A percentile compares a stretch with the other conserved stretches of the same genome.
Conservation (phyloP, 2,329 filamentous ascomycete genomes). For the Penicillium sp. region DNA sequence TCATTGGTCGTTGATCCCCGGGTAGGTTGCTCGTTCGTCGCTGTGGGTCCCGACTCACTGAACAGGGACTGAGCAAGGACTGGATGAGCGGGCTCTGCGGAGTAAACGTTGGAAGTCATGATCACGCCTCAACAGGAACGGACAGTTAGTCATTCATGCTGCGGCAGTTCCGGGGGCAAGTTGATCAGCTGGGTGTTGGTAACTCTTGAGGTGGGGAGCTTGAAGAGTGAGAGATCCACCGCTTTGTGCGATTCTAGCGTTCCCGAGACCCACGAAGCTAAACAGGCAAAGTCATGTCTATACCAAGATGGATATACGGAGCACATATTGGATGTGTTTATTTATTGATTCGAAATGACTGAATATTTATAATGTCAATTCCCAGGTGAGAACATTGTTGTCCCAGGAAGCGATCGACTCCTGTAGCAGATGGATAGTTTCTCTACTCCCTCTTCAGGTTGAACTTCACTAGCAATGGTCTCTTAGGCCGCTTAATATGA, state of each 20-base stretch:
- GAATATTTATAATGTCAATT: too few species aligned
- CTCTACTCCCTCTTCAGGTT: too few species aligned
- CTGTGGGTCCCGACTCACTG: neutral
- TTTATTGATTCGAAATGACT: too few species aligned
- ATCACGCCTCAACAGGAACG: neutral
- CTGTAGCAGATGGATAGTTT: too few species aligned
- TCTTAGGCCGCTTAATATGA: too few species aligned
- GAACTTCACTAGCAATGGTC: too few species aligned
- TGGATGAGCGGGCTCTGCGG: slow-evolving; percentile 32
- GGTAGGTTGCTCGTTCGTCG: neutral
- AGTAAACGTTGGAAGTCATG: slow-evolving; percentile 20
- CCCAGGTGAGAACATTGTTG: too few species aligned
- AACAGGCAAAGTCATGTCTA: too few species aligned
- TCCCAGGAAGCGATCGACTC: too few species aligned
- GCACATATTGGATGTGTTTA: too few species aligned
- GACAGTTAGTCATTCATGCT: neutral
- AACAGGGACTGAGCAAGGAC: slow-evolving; percentile 34
- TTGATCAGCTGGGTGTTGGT: neutral
- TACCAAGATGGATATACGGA: too few species aligned
- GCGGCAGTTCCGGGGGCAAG: neutral
- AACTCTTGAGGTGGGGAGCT: neutral
- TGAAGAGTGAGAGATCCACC: neutral
- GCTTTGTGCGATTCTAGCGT: neutral
- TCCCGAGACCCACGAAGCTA: too few species aligned
- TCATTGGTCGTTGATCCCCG: neutral